These are phyloP conservation scores for Miscanthus sacchariflorus DNA, from an alignment of 202 grass and related monocot genomes.

Conservation along the genomic window DNA sequence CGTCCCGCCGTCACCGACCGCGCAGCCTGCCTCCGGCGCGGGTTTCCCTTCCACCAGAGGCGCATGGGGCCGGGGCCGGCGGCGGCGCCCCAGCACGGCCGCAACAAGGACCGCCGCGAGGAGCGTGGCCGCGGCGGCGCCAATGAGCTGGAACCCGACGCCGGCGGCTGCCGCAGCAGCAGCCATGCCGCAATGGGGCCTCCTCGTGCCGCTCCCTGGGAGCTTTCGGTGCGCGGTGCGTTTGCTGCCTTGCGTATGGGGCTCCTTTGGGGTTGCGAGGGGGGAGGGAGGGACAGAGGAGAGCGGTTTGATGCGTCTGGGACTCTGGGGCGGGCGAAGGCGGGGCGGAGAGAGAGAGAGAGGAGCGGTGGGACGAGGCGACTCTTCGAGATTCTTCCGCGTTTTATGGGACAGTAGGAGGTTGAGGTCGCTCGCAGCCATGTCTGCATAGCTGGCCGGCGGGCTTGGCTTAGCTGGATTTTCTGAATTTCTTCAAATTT, in stretches of 20 bases:
- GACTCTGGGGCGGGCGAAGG: neutral
- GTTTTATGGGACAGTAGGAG: conserved; percentile 33
- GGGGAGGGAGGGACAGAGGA: neutral
- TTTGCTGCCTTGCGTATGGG: conserved; percentile 6
- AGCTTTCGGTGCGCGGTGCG: conserved; percentile 33
- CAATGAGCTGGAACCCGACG: conserved; percentile 30
- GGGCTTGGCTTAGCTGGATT: conserved; percentile 45
- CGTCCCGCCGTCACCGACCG: conserved; percentile 34
- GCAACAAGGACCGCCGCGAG: conserved; percentile 45
- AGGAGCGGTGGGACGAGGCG: neutral
- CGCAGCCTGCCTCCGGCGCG: conserved; percentile 19
- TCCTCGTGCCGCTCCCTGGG: neutral
- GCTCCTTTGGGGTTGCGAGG: neutral
- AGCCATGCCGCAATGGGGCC: conserved; percentile 52
- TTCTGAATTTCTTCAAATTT: neutral
- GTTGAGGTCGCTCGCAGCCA: neutral
- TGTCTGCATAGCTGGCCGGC: conserved; percentile 37
- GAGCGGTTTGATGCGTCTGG: conserved; percentile 30
- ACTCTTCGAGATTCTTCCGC: conserved; percentile 48
- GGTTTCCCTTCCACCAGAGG: conserved; percentile 1
- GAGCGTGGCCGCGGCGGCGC: conserved; percentile 46
- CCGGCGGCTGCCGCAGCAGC: conserved; percentile 3
- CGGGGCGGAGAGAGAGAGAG: no score
- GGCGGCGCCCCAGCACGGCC: conserved; percentile 34
- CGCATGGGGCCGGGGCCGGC: neutral